Conservation (phyloP, 2,329 filamentous ascomycete genomes). For the Xylaria sp. region DNA sequence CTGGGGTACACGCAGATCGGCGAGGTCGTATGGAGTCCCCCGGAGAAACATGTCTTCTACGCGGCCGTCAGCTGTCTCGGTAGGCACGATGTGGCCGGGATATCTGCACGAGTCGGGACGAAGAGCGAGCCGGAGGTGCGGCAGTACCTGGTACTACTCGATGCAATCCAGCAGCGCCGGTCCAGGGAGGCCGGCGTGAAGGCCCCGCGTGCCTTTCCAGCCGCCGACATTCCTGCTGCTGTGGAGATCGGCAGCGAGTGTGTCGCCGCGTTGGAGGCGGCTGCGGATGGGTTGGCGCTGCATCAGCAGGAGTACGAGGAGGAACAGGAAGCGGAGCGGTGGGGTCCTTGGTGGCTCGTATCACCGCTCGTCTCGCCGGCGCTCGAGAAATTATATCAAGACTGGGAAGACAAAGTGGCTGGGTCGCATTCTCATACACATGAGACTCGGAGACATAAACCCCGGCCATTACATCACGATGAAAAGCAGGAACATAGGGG, state of each 20-base stretch:
- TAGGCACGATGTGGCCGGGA: slow-evolving; percentile 53
- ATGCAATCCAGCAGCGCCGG: slow-evolving; percentile 42
- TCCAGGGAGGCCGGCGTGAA: slow-evolving; percentile 30
- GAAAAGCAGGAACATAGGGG: background rate
- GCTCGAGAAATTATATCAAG: slow-evolving; percentile 22
- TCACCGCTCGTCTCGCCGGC: slow-evolving; percentile 35
- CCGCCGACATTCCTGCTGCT: slow-evolving; percentile 63
- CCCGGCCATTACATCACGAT: background rate
- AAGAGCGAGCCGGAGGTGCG: slow-evolving; percentile 72
- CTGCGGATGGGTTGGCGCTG: slow-evolving; percentile 60
- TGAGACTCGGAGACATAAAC: background rate
- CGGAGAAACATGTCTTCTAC: slow-evolving; percentile 70
- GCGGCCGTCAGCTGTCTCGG: slow-evolving; percentile 59
- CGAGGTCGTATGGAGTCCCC: slow-evolving; percentile 60
- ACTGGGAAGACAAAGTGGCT: slow-evolving; percentile 6
- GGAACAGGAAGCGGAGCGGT: slow-evolving; percentile 51
- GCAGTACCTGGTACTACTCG: slow-evolving; percentile 61
- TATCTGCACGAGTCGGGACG: slow-evolving; percentile 57
- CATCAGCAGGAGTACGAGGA: slow-evolving; percentile 61
- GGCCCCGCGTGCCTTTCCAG: slow-evolving; percentile 34
- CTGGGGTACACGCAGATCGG: slow-evolving; percentile 57
- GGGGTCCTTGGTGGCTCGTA: slow-evolving; percentile 64
- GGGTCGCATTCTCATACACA: background rate
- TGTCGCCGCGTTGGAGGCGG: slow-evolving; percentile 59
- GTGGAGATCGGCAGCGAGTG: slow-evolving; percentile 64